phyloP scores from a whole-genome alignment of 2,329 filamentous ascomycete species.

The Trichophyton benhamiae region DNA sequence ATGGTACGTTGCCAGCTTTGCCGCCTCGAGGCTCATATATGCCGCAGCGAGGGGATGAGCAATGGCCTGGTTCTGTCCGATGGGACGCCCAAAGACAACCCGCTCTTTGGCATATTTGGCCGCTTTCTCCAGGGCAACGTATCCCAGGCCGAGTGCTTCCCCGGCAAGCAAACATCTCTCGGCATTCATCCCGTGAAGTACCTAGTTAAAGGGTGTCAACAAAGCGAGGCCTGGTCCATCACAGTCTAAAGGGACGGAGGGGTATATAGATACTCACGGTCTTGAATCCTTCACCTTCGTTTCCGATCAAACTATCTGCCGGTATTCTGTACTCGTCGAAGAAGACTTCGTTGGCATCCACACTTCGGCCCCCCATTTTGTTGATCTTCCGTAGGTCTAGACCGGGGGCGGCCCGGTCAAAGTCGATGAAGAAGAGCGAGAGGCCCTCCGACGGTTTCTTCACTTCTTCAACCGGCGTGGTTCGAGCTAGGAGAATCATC shows the following conservation, averaged over 20 bases:
- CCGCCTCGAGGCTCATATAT: conserved; percentile 50
- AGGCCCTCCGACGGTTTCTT: conserved; percentile 61
- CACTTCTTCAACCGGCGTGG: conserved; percentile 55
- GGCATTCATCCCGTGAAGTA: conserved; percentile 69
- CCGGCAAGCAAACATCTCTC: conserved; percentile 64
- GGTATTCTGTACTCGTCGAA: conserved; percentile 67
- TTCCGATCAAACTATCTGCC: conserved; percentile 52
- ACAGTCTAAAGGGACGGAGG: not conserved
- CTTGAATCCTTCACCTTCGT: conserved; percentile 65
- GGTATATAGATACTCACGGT: conserved; percentile 34
- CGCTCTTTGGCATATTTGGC: conserved; percentile 54
- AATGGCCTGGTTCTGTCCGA: conserved; percentile 49
- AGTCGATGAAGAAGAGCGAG: conserved; percentile 68
- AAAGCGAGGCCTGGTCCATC: not conserved
- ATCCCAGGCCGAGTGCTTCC: conserved; percentile 68
- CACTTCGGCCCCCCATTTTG: conserved; percentile 74
- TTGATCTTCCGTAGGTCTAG: conserved; percentile 60
- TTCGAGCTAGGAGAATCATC: conserved; percentile 73
- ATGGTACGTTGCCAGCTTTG: conserved; percentile 50
- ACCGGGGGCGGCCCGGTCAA: conserved; percentile 49
- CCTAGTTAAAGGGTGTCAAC: conserved; percentile 13
- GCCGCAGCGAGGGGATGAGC: conserved; percentile 47
- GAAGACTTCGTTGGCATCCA: conserved; percentile 80
- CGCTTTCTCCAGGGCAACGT: conserved; percentile 54
- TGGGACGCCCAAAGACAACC: conserved; percentile 46